Evolutionary conservation across 768 basidiomycete species (phyloP).

Genomic region (Pisolithus tinctorius): DNA sequence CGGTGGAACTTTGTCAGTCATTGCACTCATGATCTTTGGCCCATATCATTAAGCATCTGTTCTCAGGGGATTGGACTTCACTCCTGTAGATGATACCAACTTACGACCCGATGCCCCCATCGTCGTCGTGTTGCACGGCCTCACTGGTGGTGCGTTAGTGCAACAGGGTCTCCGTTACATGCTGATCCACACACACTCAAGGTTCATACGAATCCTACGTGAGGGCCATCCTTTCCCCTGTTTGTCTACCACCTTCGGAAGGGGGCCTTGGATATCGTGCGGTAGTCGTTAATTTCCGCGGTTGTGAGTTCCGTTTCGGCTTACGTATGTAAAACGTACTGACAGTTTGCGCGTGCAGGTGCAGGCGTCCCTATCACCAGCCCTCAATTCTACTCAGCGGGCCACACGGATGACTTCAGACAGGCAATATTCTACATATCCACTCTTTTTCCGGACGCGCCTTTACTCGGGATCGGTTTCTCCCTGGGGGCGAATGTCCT

Average conservation of each 20-base stretch:
- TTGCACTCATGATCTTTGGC: neutral
- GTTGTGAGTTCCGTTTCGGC: conserved; percentile 50
- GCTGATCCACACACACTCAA: conserved; percentile 21
- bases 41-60: neutral
- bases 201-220: conserved; percentile 91
- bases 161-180: neutral
- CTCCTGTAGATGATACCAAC: conserved; percentile 19
- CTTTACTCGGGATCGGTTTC: conserved; percentile 83
- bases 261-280: conserved; percentile 91
- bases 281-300: conserved; percentile 88
- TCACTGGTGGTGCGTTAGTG: conserved; percentile 23
- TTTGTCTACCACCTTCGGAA: conserved; percentile 58
- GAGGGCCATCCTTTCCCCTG: conserved; percentile 69
- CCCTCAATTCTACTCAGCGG: conserved; percentile 80
- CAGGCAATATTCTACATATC: conserved; percentile 74
- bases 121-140: conserved; percentile 26
- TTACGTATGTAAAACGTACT: conserved; percentile 6
- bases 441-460: conserved; percentile 67
- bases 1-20: conserved; percentile 28
- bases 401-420: conserved; percentile 85
- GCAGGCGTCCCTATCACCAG: conserved; percentile 81
- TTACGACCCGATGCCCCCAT: conserved; percentile 22
- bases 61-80: conserved; percentile 27
- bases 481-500: conserved; percentile 91
- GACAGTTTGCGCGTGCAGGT: conserved; percentile 38